Evolutionary conservation across 768 basidiomycete genomes (phyloP).

Genomic region (Leccinellum rugosiceps): DNA sequence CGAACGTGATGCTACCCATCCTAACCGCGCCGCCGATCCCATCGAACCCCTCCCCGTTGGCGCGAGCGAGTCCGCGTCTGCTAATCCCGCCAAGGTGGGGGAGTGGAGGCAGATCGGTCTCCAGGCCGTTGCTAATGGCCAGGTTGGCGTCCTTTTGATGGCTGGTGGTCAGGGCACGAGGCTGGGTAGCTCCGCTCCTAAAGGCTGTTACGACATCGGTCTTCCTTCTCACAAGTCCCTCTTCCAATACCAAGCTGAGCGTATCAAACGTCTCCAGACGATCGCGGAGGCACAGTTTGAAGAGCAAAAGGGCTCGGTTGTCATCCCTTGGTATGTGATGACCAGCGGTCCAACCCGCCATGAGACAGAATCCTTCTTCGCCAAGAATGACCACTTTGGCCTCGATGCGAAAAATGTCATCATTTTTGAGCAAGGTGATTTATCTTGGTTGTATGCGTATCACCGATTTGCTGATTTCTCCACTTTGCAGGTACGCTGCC

Average conservation of each 20-base stretch:
- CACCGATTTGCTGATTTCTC: neutral
- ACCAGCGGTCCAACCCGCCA: conserved; percentile 92
- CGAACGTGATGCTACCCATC: conserved; percentile 50
- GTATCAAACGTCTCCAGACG: conserved; percentile 80
- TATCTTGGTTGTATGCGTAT: conserved; percentile 1
- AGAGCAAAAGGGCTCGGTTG: conserved; percentile 57
- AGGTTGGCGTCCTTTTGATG: conserved; percentile 96
- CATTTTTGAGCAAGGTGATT: conserved; percentile 93
- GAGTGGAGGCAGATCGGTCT: conserved; percentile 82
- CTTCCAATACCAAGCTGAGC: conserved; percentile 97
- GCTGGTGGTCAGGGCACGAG: conserved; percentile 98
- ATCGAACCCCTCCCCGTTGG: conserved; percentile 82
- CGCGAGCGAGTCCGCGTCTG: conserved; percentile 62
- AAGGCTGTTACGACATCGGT: conserved; percentile 97
- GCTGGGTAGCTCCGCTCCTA: conserved; percentile 87
- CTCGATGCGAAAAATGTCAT: conserved; percentile 76
- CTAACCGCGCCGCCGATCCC: conserved; percentile 40
- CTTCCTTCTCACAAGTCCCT: conserved; percentile 90
- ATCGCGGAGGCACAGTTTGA: conserved; percentile 59
- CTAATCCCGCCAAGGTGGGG: conserved; percentile 49
- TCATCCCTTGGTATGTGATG: conserved; percentile 98
- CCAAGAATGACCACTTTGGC: conserved; percentile 75
- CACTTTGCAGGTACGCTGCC: conserved; percentile 78
- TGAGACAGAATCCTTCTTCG: conserved; percentile 86
- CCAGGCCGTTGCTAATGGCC: conserved; percentile 71